Percentiles rank a stretch among this genome's conserved stretches.
Conservation (phyloP, 352 stramenopile genomes). For the Phytophthora citrophthora region DNA sequence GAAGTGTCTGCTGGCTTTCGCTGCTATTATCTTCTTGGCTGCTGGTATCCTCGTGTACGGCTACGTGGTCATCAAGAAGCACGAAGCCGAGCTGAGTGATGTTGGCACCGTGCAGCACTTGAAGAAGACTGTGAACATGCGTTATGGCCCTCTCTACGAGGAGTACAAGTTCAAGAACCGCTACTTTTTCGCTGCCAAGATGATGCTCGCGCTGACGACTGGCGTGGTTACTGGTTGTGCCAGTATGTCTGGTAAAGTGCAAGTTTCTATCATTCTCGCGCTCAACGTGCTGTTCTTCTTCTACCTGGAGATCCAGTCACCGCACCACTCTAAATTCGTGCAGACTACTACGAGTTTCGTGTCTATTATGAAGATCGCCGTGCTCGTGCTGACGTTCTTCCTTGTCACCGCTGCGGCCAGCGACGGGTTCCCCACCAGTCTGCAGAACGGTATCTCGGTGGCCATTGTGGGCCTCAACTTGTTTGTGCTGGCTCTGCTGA, state of each 20-base stretch:
- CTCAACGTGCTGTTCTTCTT: constrained; percentile 77
- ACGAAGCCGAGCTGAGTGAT: constrained; percentile 79
- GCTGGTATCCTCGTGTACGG: constrained; percentile 83
- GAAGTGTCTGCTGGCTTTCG: constrained; percentile 70
- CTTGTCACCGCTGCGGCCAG: constrained; percentile 60
- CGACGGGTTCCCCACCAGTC: constrained; percentile 60
- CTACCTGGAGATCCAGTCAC: constrained; percentile 71
- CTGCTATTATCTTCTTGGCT: constrained; percentile 69
- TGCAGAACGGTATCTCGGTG: constrained; percentile 75
- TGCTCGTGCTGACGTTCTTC: constrained; percentile 79
- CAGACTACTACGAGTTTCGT: constrained; percentile 79
- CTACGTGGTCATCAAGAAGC: constrained; percentile 70
- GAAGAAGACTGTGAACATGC: constrained; percentile 85
- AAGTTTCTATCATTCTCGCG: constrained; percentile 62
- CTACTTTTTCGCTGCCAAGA: constrained; percentile 86
- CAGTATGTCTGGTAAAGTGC: constrained; percentile 51
- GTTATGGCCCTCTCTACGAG: constrained; percentile 85
- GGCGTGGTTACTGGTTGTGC: constrained; percentile 67
- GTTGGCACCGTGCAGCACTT: constrained; percentile 79
- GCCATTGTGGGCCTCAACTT: constrained; percentile 75
- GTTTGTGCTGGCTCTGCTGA: constrained; percentile 69
- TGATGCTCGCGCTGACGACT: constrained; percentile 71
- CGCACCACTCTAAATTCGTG: constrained; percentile 74
- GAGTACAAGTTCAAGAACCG: constrained; percentile 91
- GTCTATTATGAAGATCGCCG: constrained; percentile 79